Percentiles rank a stretch among this genome's conserved stretches.
These are phyloP conservation scores for Spathaspora gorwiae DNA, from an alignment of 805 yeast genomes.

Conservation along the genomic window DNA sequence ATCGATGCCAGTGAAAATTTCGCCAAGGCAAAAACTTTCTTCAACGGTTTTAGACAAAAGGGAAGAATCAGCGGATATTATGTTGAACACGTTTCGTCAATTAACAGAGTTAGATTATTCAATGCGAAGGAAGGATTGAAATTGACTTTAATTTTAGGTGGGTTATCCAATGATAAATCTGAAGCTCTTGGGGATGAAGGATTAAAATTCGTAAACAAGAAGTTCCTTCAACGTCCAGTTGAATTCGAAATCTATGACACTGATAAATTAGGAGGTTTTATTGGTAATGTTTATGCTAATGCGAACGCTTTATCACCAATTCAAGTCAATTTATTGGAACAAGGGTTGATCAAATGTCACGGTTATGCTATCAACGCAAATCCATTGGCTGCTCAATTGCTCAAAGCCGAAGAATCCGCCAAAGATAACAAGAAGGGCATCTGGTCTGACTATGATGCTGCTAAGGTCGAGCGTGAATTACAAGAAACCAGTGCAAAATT, in stretches of 20 bases:
- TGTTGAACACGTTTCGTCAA: slow-evolving; percentile 69
- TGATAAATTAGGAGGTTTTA: slow-evolving; percentile 78
- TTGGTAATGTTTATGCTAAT: slow-evolving; percentile 61
- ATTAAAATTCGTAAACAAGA: slow-evolving; percentile 47
- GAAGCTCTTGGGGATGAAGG: slow-evolving; percentile 46
- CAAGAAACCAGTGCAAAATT: slow-evolving; percentile 16
- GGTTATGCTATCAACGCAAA: slow-evolving; percentile 60
- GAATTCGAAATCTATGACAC: slow-evolving; percentile 61
- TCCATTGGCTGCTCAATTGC: slow-evolving; percentile 49
- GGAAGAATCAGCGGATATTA: slow-evolving; percentile 56
- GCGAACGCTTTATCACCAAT: slow-evolving; percentile 47
- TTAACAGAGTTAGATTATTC: slow-evolving; percentile 59
- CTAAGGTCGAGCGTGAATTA: slow-evolving; percentile 29
- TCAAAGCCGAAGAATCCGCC: slow-evolving; percentile 62
- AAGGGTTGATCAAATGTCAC: slow-evolving; percentile 64
- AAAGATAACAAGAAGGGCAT: slow-evolving; percentile 51
- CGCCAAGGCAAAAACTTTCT: slow-evolving; percentile 67
- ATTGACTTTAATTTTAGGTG: slow-evolving; percentile 71
- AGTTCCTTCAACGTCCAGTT: slow-evolving; percentile 68
- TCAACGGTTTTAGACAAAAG: slow-evolving; percentile 65
- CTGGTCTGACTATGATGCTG: slow-evolving; percentile 59
- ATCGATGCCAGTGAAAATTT: slow-evolving; percentile 78
- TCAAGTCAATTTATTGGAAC: slow-evolving; percentile 52
- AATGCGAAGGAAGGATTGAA: slow-evolving; percentile 70
- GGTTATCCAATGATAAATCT: slow-evolving; percentile 45